These are phyloP conservation scores for Leccinellum rugosiceps DNA, from an alignment of 768 basidiomycete species.

Conservation along the genomic window DNA sequence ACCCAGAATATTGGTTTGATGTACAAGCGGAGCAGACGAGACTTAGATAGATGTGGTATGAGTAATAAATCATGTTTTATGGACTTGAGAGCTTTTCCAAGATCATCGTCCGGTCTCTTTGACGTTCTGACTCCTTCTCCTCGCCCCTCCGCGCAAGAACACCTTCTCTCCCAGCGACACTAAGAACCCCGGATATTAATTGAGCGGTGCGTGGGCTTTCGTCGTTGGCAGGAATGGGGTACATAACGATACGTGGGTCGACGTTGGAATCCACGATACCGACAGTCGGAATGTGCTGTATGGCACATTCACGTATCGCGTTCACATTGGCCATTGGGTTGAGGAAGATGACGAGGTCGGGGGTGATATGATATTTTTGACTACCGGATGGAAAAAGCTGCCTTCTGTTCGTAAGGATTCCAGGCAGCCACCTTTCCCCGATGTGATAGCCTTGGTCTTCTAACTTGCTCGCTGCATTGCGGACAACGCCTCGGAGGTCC, in stretches of 20 bases:
- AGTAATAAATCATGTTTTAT: slow-evolving; percentile 17
- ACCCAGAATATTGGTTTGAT: slow-evolving; percentile 66
- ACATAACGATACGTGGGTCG: slow-evolving; percentile 95
- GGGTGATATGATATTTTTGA: slow-evolving; percentile 54
- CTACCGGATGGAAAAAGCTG: slow-evolving; percentile 68
- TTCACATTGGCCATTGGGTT: slow-evolving; percentile 83
- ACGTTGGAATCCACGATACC: slow-evolving; percentile 94
- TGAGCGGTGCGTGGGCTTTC: slow-evolving; percentile 91
- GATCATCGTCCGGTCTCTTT: slow-evolving; percentile 25
- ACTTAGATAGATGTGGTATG: slow-evolving; percentile 21
- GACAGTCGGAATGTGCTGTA: slow-evolving; percentile 88
- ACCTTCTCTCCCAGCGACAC: slow-evolving; percentile 82
- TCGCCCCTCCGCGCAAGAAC: slow-evolving; percentile 42
- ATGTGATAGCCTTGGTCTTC: slow-evolving; percentile 82
- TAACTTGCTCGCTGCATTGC: slow-evolving; percentile 75
- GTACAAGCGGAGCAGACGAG: slow-evolving; percentile 48
- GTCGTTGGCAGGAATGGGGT: slow-evolving; percentile 98
- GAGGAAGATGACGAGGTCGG: slow-evolving; percentile 89
- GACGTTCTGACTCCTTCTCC: slow-evolving; percentile 22
- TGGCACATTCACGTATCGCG: slow-evolving; percentile 89
- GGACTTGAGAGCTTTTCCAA: slow-evolving; percentile 23
- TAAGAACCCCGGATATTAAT: slow-evolving; percentile 83
- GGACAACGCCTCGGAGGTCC: slow-evolving; percentile 70
- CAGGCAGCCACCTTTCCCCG: slow-evolving; percentile 88
- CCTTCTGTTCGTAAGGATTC: slow-evolving; percentile 86